Conservation (phyloP, 1,139 yeast genomes). For the Pichia norvegensis region DNA sequence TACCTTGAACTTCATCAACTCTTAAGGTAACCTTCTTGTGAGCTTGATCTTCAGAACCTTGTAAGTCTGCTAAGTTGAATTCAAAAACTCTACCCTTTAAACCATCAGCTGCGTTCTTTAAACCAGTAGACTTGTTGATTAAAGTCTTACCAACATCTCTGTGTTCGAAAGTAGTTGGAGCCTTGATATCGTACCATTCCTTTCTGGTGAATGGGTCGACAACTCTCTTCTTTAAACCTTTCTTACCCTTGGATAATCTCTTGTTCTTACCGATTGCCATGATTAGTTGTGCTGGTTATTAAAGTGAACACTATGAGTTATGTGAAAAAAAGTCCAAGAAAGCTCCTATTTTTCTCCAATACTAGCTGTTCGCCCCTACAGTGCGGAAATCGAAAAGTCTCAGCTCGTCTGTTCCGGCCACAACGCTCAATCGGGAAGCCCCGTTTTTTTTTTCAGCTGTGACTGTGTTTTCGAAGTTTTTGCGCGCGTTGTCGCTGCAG, state of each 20-base stretch:
- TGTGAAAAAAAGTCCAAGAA: not conserved
- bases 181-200: slow-evolving; percentile 92
- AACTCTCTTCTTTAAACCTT: slow-evolving; percentile 92
- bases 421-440: not conserved
- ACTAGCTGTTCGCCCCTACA: not conserved
- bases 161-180: slow-evolving; percentile 90
- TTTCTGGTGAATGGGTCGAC: slow-evolving; percentile 93
- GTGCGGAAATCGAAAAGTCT: not conserved
- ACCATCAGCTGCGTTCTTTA: slow-evolving; percentile 86
- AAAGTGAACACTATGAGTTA: slow-evolving; percentile 3
- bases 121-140: slow-evolving; percentile 90
- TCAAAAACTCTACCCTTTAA: slow-evolving; percentile 87
- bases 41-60: slow-evolving; percentile 89
- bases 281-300: slow-evolving; percentile 19
- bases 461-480: not conserved
- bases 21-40: slow-evolving; percentile 85
- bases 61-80: slow-evolving; percentile 81
- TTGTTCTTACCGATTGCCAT: slow-evolving; percentile 97
- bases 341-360: slow-evolving; percentile 6
- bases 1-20: slow-evolving; percentile 90
- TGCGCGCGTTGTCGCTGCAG: not conserved
- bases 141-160: slow-evolving; percentile 92
- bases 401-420: not conserved
- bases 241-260: slow-evolving; percentile 95
- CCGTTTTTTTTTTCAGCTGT: not conserved